Evolutionary conservation across 2,329 filamentous ascomycete species (phyloP).

Genomic region (Fusarium xylarioides): DNA sequence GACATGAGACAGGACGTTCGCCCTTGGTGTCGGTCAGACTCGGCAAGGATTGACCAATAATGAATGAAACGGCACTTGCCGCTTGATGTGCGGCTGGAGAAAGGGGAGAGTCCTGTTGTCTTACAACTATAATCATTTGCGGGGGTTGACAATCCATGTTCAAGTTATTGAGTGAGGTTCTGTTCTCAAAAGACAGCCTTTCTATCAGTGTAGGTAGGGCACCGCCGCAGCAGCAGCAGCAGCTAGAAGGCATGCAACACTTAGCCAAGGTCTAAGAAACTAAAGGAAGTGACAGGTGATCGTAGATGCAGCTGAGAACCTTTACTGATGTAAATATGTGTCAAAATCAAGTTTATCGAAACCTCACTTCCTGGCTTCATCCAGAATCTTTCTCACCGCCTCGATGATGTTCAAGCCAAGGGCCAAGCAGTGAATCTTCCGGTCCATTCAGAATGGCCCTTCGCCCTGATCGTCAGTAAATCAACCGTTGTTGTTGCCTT

Average conservation of each 20-base stretch:
- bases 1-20: background rate
- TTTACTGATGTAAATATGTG: accelerated
- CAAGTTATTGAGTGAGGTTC: too few species aligned
- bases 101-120: background rate
- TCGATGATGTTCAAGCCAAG: background rate
- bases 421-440: accelerated
- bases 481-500: background rate
- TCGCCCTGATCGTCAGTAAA: background rate
- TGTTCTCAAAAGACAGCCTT: background rate
- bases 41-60: background rate
- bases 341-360: accelerated
- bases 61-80: background rate
- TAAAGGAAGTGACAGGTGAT: background rate
- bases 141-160: background rate
- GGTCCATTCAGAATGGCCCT: background rate
- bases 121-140: background rate
- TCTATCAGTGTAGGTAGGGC: background rate
- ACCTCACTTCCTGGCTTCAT: background rate
- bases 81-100: background rate
- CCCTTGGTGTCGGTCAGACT: background rate
- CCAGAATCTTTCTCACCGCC: background rate
- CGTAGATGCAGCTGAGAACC: too few species aligned
- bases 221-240: background rate
- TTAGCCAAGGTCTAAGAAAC: background rate
- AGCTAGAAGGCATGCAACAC: too few species aligned